A percentile compares a stretch with the other conserved stretches of the same genome.
These are phyloP conservation scores for Acer yangbiense DNA, from an alignment of 345 rosid species.

Conservation along the genomic window DNA sequence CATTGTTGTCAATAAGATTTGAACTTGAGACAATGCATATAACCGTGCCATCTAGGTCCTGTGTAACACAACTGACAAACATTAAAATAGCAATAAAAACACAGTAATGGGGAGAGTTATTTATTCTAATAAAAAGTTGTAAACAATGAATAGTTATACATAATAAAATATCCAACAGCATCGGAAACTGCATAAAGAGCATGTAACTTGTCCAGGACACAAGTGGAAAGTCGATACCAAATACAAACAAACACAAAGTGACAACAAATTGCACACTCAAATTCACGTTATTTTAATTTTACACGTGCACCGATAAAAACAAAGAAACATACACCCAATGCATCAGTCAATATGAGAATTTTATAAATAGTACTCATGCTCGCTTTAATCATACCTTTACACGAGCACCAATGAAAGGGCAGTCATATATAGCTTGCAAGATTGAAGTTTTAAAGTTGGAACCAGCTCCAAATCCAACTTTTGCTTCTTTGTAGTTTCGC, in stretches of 20 bases:
- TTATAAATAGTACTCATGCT: not conserved
- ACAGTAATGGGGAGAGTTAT: not conserved
- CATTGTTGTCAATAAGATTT: slow-evolving; percentile 39
- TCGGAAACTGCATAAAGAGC: not conserved
- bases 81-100: slow-evolving; percentile 6
- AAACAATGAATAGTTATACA: not conserved
- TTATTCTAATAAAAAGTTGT: slow-evolving; percentile 4
- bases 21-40: slow-evolving; percentile 74
- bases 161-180: not conserved
- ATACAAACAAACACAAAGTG: not conserved
- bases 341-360: not conserved
- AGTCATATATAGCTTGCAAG: slow-evolving; percentile 67
- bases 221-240: not conserved
- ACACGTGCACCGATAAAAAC: not conserved
- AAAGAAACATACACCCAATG: not conserved
- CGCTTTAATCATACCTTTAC: slow-evolving; percentile 50
- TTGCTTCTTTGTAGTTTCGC: slow-evolving; percentile 65
- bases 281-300: slow-evolving; percentile 1
- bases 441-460: slow-evolving; percentile 61
- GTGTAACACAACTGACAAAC: slow-evolving; percentile 11
- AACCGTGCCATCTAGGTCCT: slow-evolving; percentile 63
- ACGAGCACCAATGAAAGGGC: slow-evolving; percentile 79
- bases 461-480: slow-evolving; percentile 92
- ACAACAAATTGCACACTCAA: not conserved
- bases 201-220: not conserved